Percentiles rank a stretch among this genome's conserved stretches.
Evolutionary conservation across 2,329 filamentous ascomycete genomes (phyloP).

Genomic region (Fusarium tricinctum): DNA sequence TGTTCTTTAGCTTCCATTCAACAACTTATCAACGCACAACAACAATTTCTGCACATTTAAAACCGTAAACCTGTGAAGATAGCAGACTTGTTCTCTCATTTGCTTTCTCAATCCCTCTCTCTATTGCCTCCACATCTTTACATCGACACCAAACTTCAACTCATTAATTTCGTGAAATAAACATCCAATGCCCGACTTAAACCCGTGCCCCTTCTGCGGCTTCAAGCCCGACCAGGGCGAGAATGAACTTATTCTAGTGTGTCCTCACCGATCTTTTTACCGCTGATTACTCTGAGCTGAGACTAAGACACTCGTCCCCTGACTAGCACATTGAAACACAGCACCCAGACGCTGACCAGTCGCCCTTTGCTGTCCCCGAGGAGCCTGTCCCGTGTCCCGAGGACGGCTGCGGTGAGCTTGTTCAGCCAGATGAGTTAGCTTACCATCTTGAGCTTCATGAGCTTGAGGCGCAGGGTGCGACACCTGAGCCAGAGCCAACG

Average conservation of each 20-base stretch:
- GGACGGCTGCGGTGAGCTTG: conserved; percentile 71
- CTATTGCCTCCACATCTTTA: conserved; percentile 1
- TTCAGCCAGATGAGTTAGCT: conserved; percentile 44
- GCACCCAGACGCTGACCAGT: conserved; percentile 44
- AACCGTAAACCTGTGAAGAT: conserved; percentile 5
- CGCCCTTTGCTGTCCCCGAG: conserved; percentile 26
- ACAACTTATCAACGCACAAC: conserved; percentile 6
- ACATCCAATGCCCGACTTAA: conserved; percentile 19
- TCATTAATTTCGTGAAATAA: conserved; percentile 7
- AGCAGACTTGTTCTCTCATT: neutral
- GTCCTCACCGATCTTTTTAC: conserved; percentile 26
- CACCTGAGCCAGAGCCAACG: conserved; percentile 29
- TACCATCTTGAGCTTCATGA: conserved; percentile 48
- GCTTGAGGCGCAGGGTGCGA: conserved; percentile 42
- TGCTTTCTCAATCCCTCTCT: neutral
- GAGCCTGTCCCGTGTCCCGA: conserved; percentile 40
- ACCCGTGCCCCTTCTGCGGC: conserved; percentile 56
- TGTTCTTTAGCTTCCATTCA: conserved; percentile 17
- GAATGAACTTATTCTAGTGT: conserved; percentile 55
- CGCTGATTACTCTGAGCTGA: conserved; percentile 8
- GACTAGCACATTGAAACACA: conserved; percentile 50
- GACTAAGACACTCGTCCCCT: conserved; percentile 31
- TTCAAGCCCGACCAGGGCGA: conserved; percentile 51
- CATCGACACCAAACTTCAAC: neutral
- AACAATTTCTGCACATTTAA: neutral